Percentiles rank a stretch among this genome's conserved stretches.
These are phyloP conservation scores for Lentinus brumalis DNA, from an alignment of 768 basidiomycete genomes.

Conservation along the genomic window DNA sequence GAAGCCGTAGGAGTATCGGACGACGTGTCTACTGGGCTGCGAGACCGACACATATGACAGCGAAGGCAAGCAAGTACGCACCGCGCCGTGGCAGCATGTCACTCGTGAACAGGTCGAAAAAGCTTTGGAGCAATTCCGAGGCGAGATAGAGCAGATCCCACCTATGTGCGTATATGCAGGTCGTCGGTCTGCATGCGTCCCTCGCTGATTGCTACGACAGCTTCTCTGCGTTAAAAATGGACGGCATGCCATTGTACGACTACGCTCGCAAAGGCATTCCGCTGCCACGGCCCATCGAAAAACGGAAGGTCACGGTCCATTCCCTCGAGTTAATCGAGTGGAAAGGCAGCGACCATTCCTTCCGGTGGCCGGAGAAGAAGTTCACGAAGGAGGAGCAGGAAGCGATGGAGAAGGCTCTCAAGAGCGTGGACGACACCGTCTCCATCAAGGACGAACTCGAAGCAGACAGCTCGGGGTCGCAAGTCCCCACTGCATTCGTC, in stretches of 20 bases:
- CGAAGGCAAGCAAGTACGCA: conserved; percentile 78
- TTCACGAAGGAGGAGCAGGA: conserved; percentile 69
- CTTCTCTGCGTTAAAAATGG: conserved; percentile 98
- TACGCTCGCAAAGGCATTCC: conserved; percentile 92
- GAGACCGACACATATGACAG: conserved; percentile 95
- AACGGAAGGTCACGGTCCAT: conserved; percentile 81
- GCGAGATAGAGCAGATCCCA: conserved; percentile 87
- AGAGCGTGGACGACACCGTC: conserved; percentile 45
- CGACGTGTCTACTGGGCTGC: conserved; percentile 89
- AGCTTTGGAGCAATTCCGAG: conserved; percentile 72
- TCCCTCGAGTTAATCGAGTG: conserved; percentile 79
- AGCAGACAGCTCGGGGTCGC: conserved; percentile 32
- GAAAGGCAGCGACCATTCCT: conserved; percentile 75
- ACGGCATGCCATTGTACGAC: conserved; percentile 92
- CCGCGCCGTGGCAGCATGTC: conserved; percentile 81
- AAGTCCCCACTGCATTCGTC: conserved; percentile 74
- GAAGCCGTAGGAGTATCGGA: conserved; percentile 75
- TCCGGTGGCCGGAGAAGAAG: conserved; percentile 71
- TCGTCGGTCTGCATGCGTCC: conserved; percentile 6
- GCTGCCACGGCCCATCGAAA: conserved; percentile 91
- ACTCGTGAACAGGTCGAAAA: conserved; percentile 75
- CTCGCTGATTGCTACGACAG: conserved; percentile 41
- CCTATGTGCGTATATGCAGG: conserved; percentile 68
- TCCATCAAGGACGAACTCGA: conserved; percentile 39
- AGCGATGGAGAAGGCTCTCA: conserved; percentile 67